Evolutionary conservation across 345 rosid species (phyloP), one percentile per base, ranked within the genome.

Genomic region (Populus simonii): DNA sequence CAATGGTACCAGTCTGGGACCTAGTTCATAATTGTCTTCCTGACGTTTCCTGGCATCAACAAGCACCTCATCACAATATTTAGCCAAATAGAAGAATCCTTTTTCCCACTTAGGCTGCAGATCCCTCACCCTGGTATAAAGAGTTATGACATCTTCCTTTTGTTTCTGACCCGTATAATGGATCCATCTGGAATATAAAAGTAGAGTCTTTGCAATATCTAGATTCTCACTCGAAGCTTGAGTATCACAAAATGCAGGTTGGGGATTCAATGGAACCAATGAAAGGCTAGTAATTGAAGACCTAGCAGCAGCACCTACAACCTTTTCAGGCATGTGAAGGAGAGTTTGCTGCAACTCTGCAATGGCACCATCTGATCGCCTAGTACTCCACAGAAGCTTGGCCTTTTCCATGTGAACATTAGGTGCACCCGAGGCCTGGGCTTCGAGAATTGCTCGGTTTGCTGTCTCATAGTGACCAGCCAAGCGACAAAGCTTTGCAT

Each of bases 381-480:
- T 87, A 41, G 92, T 92, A 74, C 90, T 89, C 98, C 99, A 95
- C 71, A 93, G 89, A 87, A 95, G 96, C 86, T 92, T 95, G 17
- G 99, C 98, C 90, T 93, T 93, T 84, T 93, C 98, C 92, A 88
- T 85, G 84, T 91, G 97, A 84, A 92, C 94, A 78, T 92, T 93
- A 79, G 92, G 87, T 62, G 94, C 96, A 80, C 97, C 98, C 25
- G 94, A 91, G 84, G 90, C 92, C 85, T 90, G 93, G 74, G 99
- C 99, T 85, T 92, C 98, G 63, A 95, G 80, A 84, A 95, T 92
- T 78, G 98, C 98, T 79, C 88, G 83, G 82, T 92, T 94, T 67
- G 99, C 97, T 27, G 97, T 93, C 87, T 89, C 99, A 86, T 89
- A 95, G 80, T 93, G 99, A 83, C 96, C 97, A 80, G 99, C 97